A percentile compares a stretch with the other conserved stretches of the same genome.
Evolutionary conservation across 208 protist species (phyloP).

Genomic region (Endotrypanum monterogeii): DNA sequence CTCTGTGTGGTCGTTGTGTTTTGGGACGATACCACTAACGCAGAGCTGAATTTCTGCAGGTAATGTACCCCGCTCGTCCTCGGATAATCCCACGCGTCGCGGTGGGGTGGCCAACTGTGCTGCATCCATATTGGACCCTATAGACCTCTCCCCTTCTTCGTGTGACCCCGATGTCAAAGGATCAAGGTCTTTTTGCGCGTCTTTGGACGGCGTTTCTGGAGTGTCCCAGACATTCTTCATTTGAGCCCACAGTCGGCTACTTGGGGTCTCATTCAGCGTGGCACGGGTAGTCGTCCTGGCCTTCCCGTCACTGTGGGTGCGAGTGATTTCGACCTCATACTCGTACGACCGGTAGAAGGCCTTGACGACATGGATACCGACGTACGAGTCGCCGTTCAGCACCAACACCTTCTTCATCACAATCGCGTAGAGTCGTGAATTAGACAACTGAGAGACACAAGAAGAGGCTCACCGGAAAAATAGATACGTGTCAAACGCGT

Average conservation of each 20-base stretch:
- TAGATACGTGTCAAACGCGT: not conserved
- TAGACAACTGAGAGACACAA: not conserved
- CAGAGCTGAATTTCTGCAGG: conserved; percentile 46
- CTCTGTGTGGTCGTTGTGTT: conserved; percentile 69
- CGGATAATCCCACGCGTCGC: not conserved
- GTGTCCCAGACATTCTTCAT: conserved; percentile 6
- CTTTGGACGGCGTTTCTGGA: not conserved
- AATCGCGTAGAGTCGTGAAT: not conserved
- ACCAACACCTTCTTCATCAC: conserved; percentile 81
- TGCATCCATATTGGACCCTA: not conserved
- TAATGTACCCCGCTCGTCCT: conserved; percentile 21
- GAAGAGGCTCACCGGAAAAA: conserved; percentile 1
- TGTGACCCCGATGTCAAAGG: not conserved
- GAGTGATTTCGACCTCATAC: conserved; percentile 80
- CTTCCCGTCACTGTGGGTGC: conserved; percentile 30
- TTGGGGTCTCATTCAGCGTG: not conserved
- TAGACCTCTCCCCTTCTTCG: not conserved
- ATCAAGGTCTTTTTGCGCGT: not conserved
- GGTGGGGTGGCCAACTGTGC: not conserved
- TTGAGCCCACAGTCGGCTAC: not conserved
- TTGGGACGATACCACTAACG: conserved; percentile 58
- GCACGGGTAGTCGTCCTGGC: not conserved
- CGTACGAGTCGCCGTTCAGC: conserved; percentile 81
- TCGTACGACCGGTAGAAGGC: conserved; percentile 67
- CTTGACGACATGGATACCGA: conserved; percentile 65